A percentile compares a stretch with the other conserved stretches of the same genome.
phyloP scores from a whole-genome alignment of 225 moss, liverwort and hornwort species.

The Polytrichum formosum region DNA sequence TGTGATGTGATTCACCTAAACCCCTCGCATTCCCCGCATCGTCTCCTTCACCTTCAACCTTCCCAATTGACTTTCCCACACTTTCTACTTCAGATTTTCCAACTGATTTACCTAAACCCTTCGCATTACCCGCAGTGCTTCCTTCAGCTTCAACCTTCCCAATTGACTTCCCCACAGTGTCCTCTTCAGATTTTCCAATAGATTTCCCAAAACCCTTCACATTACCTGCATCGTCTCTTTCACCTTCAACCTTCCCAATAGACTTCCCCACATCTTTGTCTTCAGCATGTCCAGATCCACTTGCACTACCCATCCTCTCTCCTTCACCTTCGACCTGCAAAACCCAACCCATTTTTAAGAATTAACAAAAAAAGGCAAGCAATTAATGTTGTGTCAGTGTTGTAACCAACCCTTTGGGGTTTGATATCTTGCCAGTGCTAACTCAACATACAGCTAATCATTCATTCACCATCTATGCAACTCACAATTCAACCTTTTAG shows the following conservation, averaged over 20 bases:
- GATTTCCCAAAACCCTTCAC: conserved; percentile 7
- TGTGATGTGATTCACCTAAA: too few relatives aligned
- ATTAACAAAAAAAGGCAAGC: too few relatives aligned
- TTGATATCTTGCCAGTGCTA: too few relatives aligned
- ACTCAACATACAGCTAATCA: too few relatives aligned
- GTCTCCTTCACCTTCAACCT: conserved; percentile 5
- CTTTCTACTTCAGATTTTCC: conserved; percentile 11
- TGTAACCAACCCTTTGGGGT: too few relatives aligned
- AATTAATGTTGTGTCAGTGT: too few relatives aligned
- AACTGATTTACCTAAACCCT: conserved; percentile 13
- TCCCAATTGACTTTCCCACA: conserved; percentile 11
- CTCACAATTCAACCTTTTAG: too few relatives aligned
- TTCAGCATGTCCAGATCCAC: not conserved
- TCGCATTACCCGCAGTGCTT: not conserved
- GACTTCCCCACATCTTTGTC: not conserved
- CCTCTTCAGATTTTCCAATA: conserved; percentile 23
- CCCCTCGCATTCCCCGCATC: not conserved
- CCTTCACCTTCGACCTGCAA: not conserved
- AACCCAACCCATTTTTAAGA: too few relatives aligned
- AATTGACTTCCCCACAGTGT: conserved; percentile 5
- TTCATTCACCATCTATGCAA: too few relatives aligned
- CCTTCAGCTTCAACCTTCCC: not conserved
- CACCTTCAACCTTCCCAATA: not conserved
- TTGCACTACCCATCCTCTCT: not conserved
- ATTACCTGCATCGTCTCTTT: not conserved